phyloP scores from a whole-genome alignment of 2,329 filamentous ascomycete species.

The Botrytis galanthina region DNA sequence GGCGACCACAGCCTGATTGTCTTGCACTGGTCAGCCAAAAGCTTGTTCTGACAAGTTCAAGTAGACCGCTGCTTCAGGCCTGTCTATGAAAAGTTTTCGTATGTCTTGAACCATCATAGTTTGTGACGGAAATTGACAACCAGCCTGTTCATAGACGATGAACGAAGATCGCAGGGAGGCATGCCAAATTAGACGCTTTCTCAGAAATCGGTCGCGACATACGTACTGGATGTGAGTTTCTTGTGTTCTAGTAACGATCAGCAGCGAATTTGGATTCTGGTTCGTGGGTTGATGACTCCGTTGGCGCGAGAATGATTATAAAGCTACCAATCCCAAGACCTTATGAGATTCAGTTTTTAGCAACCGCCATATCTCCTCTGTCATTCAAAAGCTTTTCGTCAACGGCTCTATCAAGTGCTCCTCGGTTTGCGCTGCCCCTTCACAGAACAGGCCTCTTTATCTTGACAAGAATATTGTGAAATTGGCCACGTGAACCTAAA shows the following conservation, averaged over 20 bases:
- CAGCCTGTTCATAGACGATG: not conserved
- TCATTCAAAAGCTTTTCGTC: not conserved
- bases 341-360: not conserved
- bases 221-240: not conserved
- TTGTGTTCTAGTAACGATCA: not conserved
- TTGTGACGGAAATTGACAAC: not conserved
- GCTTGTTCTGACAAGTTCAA: not conserved
- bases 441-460: not conserved
- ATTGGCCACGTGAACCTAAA: not conserved
- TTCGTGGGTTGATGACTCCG: too few species aligned
- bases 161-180: not conserved
- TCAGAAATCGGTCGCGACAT: not conserved
- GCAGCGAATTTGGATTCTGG: not conserved
- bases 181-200: not conserved
- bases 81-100: not conserved
- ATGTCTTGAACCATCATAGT: not conserved
- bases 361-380: not conserved
- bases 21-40: not conserved
- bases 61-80: not conserved
- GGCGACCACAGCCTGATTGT: not conserved
- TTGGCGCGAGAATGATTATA: not conserved
- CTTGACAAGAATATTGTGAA: not conserved
- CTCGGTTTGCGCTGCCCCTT: not conserved
- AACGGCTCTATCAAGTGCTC: too few species aligned
- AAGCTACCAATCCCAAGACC: not conserved